Evolutionary conservation across 352 stramenopile species (phyloP).

Genomic region (Globisporangium echinulatum): DNA sequence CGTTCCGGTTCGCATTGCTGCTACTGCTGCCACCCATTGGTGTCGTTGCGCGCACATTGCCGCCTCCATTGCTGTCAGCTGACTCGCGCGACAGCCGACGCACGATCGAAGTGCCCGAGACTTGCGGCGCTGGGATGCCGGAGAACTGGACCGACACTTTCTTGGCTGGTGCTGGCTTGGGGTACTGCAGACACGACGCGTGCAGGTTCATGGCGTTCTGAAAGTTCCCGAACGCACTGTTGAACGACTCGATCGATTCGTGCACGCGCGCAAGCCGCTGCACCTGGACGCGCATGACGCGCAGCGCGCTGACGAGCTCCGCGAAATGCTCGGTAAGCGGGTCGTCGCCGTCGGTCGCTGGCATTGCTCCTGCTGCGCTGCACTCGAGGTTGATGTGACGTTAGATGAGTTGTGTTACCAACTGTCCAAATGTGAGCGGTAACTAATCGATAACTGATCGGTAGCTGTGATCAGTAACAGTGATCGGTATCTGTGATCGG

Average conservation of each 20-base stretch:
- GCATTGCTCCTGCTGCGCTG: background rate
- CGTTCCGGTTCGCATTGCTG: background rate
- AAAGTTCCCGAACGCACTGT: slow-evolving; percentile 65
- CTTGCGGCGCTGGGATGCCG: slow-evolving; percentile 32
- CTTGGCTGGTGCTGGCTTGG: slow-evolving; percentile 16
- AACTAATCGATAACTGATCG: no score
- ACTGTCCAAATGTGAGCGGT: no score
- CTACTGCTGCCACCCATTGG: background rate
- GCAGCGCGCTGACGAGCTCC: slow-evolving; percentile 55
- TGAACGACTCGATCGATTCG: slow-evolving; percentile 70
- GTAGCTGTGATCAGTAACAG: no score
- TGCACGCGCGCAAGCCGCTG: slow-evolving; percentile 59
- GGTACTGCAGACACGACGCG: slow-evolving; percentile 66
- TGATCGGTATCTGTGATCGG: no score
- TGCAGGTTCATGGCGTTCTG: slow-evolving; percentile 74
- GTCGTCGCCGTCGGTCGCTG: slow-evolving; percentile 5
- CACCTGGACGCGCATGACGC: slow-evolving; percentile 59
- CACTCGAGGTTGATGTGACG: no score
- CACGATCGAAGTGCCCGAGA: slow-evolving; percentile 8
- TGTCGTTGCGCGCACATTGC: slow-evolving; percentile 1
- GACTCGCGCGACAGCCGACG: slow-evolving; percentile 12
- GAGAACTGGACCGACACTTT: slow-evolving; percentile 20
- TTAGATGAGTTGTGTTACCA: no score
- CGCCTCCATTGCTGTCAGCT: slow-evolving; percentile 10
- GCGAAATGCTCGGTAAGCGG: slow-evolving; percentile 46